Evolutionary conservation across 2,329 filamentous ascomycete genomes (phyloP), one percentile per base, ranked within the genome.

Genomic region (Neurospora crassa): DNA sequence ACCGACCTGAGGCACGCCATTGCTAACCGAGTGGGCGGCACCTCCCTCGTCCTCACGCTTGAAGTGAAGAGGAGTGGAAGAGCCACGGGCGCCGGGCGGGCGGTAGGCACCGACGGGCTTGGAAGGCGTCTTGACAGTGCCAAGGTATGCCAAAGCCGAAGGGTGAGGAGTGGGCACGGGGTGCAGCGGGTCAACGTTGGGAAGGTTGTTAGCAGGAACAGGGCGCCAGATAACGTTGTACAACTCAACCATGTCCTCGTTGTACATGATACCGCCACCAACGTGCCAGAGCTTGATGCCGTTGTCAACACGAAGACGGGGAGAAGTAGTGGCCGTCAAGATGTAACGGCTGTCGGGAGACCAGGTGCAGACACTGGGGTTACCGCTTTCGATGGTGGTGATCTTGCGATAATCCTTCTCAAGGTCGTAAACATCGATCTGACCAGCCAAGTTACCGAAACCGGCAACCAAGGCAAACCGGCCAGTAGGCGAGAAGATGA

Each of bases 81-180:
- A 90, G 69, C 96, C 96, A 76, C 96, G 92, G 40, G 96, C 96
- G 75, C 96, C 96, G 2, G 96, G 96, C 47, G 96, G 96, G 67
- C 96, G 91, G 80, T 99, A 99, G 3, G 96, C 96, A 75, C 96
- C 96, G n/a, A 93, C 94, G 67, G 96, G 94, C 84, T 99, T 99
- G 73, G 93, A 96, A 5, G 96, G 94, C 4, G 94, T 95, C 87
- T 98, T 98, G 77, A 92, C 90, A 3, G 91, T 94, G 75, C 90
- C 91, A 69, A 97, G 86, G 78, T 94, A 97, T 1, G 90, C 88
- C 42, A 92, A 82, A 12, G 95, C 96, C 42, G 95, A 98, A 8
- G 90, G 80, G 79, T 99, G 96, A 10, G 95, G 91, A 3, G 85
- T 84, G 7, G 95, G 95, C 29, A 94, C 84, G 12, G 90, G 87